A percentile compares a stretch with the other conserved stretches of the same genome.
Conservation (phyloP, 73 alveolate genomes). For the Stentor roeselii region DNA sequence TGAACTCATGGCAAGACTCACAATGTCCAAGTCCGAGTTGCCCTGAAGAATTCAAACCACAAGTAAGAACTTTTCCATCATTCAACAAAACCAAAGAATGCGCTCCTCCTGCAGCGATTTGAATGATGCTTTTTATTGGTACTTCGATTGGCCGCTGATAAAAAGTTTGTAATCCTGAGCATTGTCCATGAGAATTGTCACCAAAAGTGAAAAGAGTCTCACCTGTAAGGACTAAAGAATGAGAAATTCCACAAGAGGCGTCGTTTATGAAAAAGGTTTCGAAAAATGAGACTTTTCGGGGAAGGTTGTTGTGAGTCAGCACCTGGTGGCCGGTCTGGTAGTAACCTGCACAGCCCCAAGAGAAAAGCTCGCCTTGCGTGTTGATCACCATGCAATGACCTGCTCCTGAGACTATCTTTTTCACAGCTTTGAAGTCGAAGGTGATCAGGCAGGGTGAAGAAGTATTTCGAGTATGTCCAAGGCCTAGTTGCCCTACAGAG, state of each 20-base stretch:
- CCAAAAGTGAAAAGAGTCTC: background rate
- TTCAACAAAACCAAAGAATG: slow-evolving; percentile 13
- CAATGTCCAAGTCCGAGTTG: slow-evolving; percentile 12
- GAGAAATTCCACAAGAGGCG: slow-evolving; percentile 10
- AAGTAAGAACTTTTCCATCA: background rate
- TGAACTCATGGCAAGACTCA: background rate
- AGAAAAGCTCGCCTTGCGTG: slow-evolving; percentile 60
- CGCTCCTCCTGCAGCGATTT: slow-evolving; percentile 26
- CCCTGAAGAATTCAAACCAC: background rate
- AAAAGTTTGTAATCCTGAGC: background rate
- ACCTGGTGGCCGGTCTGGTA: slow-evolving; percentile 85
- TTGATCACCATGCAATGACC: slow-evolving; percentile 62
- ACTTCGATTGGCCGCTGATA: background rate
- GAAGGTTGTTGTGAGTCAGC: background rate
- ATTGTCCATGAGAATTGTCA: slow-evolving; percentile 19
- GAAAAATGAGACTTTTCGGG: background rate
- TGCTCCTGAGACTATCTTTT: slow-evolving; percentile 64
- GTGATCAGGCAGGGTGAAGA: slow-evolving; percentile 59
- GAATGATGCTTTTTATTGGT: background rate
- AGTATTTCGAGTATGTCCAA: slow-evolving; percentile 66
- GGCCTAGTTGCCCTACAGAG: slow-evolving; percentile 89
- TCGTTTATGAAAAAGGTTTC: background rate
- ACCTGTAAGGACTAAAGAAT: background rate
- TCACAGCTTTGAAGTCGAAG: slow-evolving; percentile 36
- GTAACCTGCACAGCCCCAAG: slow-evolving; percentile 84